Conservation (phyloP, 2,329 filamentous ascomycete genomes). For the Ophiostoma angusticollis region DNA sequence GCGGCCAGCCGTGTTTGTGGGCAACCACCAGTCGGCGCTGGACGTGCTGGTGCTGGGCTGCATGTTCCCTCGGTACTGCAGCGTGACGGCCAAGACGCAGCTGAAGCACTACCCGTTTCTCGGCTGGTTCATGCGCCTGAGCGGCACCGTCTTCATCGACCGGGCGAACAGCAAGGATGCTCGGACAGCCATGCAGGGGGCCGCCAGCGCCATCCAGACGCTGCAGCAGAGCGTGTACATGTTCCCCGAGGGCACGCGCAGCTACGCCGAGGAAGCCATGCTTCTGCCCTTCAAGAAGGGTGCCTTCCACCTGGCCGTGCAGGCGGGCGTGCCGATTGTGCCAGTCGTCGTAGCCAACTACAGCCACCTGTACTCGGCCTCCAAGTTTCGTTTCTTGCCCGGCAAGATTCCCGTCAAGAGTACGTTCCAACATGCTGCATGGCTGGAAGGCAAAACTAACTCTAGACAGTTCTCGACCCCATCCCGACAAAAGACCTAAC, state of each 20-base stretch:
- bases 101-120: conserved; percentile 70
- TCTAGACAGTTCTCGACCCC: conserved; percentile 55
- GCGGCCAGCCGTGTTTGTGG: conserved; percentile 80
- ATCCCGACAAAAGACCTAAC: conserved; percentile 65
- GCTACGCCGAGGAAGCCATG: conserved; percentile 68
- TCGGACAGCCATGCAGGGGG: conserved; percentile 71
- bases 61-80: conserved; percentile 85
- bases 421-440: conserved; percentile 24
- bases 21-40: conserved; percentile 93
- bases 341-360: conserved; percentile 76
- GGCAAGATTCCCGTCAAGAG: conserved; percentile 66
- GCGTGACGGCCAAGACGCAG: conserved; percentile 81
- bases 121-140: conserved; percentile 87
- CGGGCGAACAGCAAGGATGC: conserved; percentile 73
- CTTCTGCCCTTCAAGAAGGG: conserved; percentile 98
- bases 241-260: conserved; percentile 86
- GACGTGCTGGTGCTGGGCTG: conserved; percentile 83
- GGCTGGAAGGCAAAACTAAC: conserved; percentile 6
- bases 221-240: conserved; percentile 69
- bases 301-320: conserved; percentile 88
- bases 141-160: conserved; percentile 90
- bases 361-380: conserved; percentile 55
- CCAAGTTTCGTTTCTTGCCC: conserved; percentile 50
- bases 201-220: conserved; percentile 63
- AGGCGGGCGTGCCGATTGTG: conserved; percentile 86